phyloP scores from a whole-genome alignment of 495 filamentous ascomycete species.

The Trichoderma orchidacearum region DNA sequence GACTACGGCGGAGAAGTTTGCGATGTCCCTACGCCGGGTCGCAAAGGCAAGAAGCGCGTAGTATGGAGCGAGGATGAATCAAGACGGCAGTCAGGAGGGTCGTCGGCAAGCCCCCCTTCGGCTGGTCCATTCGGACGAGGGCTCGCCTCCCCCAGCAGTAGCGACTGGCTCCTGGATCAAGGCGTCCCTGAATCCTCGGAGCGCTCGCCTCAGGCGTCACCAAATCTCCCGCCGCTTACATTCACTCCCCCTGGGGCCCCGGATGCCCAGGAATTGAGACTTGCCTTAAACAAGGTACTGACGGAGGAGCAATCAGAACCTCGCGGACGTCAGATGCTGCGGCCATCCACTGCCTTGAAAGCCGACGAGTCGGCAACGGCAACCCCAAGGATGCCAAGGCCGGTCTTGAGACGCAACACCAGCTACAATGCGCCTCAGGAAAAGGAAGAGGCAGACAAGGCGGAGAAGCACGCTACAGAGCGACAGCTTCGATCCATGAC shows the following conservation, averaged over 20 bases:
- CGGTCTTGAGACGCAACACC: not conserved
- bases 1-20: not conserved
- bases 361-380: not conserved
- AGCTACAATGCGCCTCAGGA: slow-evolving; percentile 1
- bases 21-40: not conserved
- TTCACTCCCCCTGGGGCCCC: not conserved
- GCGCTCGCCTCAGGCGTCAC: not conserved
- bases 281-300: not conserved
- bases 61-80: not conserved
- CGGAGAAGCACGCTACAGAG: not conserved
- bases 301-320: slow-evolving; percentile 1
- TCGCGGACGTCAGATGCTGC: too few relatives aligned
- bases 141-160: not conserved
- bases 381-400: not conserved
- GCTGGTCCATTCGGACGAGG: not conserved
- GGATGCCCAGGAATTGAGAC: slow-evolving; percentile 1
- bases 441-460: slow-evolving; percentile 2
- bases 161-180: not conserved
- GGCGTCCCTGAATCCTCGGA: not conserved
- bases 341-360: too few relatives aligned
- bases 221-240: not conserved
- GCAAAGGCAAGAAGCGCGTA: slow-evolving; percentile 3
- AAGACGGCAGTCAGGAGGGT: not conserved
- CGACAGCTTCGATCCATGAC: slow-evolving; percentile 1
- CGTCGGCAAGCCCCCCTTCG: not conserved